These are phyloP conservation scores for Mycosarcoma mackinlayi DNA, from an alignment of 1,284 basidiomycete genomes.

Conservation along the genomic window DNA sequence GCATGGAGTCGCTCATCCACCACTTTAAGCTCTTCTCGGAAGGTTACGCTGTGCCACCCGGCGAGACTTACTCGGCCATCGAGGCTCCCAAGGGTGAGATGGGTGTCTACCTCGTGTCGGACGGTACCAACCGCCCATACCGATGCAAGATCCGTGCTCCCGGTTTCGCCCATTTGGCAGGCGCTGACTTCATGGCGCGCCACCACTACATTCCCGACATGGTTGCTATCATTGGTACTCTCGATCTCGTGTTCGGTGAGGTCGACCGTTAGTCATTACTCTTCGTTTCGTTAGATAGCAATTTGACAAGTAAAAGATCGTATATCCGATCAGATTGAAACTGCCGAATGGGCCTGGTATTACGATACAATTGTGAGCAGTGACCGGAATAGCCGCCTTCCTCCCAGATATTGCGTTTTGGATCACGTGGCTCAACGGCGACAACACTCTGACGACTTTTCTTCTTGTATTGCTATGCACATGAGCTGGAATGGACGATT, in stretches of 20 bases:
- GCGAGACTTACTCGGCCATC: slow-evolving; percentile 96
- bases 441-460: too few relatives aligned
- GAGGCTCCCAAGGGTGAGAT: slow-evolving; percentile 99
- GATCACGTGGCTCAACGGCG: too few relatives aligned
- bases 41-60: slow-evolving; percentile 93
- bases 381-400: too few relatives aligned
- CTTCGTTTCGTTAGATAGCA: slow-evolving; percentile 17
- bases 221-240: slow-evolving; percentile 67
- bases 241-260: slow-evolving; percentile 68
- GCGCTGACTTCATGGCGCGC: slow-evolving; percentile 65
- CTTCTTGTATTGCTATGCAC: too few relatives aligned
- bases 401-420: too few relatives aligned
- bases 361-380: background rate
- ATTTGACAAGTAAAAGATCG: slow-evolving; percentile 6
- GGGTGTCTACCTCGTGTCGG: slow-evolving; percentile 70
- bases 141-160: slow-evolving; percentile 67
- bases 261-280: slow-evolving; percentile 53
- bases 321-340: background rate
- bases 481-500: too few relatives aligned
- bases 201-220: slow-evolving; percentile 66
- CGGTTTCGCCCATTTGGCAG: slow-evolving; percentile 67
- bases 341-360: too few relatives aligned
- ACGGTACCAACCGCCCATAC: slow-evolving; percentile 67
- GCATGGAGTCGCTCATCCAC: slow-evolving; percentile 94
- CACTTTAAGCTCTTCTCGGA: slow-evolving; percentile 98